Conservation (phyloP, 805 yeast species). For the Pichia cabralensis region DNA sequence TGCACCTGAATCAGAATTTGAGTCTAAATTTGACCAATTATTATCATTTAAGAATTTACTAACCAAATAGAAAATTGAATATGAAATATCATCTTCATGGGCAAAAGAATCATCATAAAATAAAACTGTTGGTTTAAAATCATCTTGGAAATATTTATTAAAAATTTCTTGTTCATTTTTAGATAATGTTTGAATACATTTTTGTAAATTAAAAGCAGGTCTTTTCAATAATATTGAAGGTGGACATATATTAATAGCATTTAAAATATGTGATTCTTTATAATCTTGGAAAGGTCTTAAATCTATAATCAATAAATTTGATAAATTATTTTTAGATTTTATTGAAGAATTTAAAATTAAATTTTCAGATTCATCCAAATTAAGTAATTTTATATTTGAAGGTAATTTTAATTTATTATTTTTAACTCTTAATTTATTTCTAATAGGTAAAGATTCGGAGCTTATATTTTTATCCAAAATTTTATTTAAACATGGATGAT, state of each 20-base stretch:
- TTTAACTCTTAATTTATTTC: slow-evolving; percentile 15
- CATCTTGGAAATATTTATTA: slow-evolving; percentile 25
- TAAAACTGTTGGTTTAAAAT: slow-evolving; percentile 29
- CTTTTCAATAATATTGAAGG: slow-evolving; percentile 86
- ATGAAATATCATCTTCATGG: slow-evolving; percentile 24
- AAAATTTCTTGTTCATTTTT: slow-evolving; percentile 37
- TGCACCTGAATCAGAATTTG: too few species aligned
- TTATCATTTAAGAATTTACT: slow-evolving; percentile 35
- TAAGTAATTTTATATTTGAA: slow-evolving; percentile 14
- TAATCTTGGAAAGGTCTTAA: slow-evolving; percentile 74
- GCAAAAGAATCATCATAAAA: slow-evolving; percentile 40
- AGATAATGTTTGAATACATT: slow-evolving; percentile 55
- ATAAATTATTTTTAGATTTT: slow-evolving; percentile 17
- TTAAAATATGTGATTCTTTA: slow-evolving; percentile 43
- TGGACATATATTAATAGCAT: slow-evolving; percentile 67
- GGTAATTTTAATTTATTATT: slow-evolving; percentile 16
- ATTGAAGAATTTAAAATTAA: slow-evolving; percentile 11
- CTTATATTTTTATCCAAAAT: slow-evolving; percentile 3
- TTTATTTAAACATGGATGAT: background rate
- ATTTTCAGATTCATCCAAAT: slow-evolving; percentile 12
- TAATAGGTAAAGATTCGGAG: slow-evolving; percentile 10
- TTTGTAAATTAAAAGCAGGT: slow-evolving; percentile 53
- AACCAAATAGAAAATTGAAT: slow-evolving; percentile 35
- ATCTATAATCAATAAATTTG: slow-evolving; percentile 49
- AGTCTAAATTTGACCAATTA: too few species aligned